These are phyloP conservation scores for Monosporascus sp. DNA, from an alignment of 2,329 filamentous ascomycete genomes.

Conservation along the genomic window DNA sequence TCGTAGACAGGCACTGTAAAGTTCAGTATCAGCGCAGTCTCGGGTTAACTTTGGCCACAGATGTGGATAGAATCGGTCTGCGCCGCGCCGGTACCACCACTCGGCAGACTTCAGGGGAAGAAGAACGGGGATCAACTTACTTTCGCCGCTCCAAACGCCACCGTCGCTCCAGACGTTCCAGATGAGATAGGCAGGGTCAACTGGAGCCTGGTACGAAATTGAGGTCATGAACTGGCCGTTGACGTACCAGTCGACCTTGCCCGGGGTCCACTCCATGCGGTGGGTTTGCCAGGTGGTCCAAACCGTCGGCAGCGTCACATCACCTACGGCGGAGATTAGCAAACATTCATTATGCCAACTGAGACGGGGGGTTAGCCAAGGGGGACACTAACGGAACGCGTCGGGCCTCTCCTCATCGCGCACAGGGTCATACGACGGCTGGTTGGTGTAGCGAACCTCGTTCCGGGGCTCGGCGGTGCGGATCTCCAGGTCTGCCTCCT, in stretches of 20 bases:
- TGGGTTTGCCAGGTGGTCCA: slow-evolving; percentile 48
- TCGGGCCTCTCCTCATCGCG: slow-evolving; percentile 31
- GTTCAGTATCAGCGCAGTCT: not conserved
- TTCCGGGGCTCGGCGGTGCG: slow-evolving; percentile 30
- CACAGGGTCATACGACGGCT: slow-evolving; percentile 38
- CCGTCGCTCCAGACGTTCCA: slow-evolving; percentile 51
- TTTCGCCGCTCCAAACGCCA: slow-evolving; percentile 44
- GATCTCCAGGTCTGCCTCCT: slow-evolving; percentile 36
- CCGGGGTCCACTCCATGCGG: slow-evolving; percentile 46
- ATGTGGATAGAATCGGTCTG: no score
- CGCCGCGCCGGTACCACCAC: no score
- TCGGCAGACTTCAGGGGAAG: not conserved
- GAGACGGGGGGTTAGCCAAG: not conserved
- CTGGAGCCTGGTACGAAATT: slow-evolving; percentile 44
- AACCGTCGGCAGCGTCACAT: slow-evolving; percentile 1
- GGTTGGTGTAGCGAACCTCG: slow-evolving; percentile 45
- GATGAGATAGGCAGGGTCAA: slow-evolving; percentile 38
- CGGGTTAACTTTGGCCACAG: slow-evolving; percentile 20
- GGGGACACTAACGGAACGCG: slow-evolving; percentile 29
- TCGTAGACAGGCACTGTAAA: slow-evolving; percentile 21
- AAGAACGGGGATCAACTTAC: not conserved
- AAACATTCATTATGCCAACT: not conserved
- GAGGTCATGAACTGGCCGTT: slow-evolving; percentile 38
- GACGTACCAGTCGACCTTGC: slow-evolving; percentile 43
- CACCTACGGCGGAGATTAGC: not conserved